Percentiles rank a stretch among this genome's conserved stretches.
Evolutionary conservation across 208 protist species (phyloP).

Genomic region (Leishmania lainsoni): DNA sequence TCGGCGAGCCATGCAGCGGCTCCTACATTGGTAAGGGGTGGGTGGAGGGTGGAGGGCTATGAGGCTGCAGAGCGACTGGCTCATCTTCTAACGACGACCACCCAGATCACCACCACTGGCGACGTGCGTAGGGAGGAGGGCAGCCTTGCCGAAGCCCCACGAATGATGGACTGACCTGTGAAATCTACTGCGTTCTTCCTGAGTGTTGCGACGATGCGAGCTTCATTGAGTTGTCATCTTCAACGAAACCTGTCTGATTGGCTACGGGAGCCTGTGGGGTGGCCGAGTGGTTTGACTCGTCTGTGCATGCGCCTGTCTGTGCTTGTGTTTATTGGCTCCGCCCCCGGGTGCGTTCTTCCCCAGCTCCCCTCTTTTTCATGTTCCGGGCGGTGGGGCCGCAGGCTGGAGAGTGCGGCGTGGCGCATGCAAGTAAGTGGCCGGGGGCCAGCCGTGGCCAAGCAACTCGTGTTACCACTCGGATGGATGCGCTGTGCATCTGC

Average conservation of each 20-base stretch:
- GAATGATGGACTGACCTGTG: constrained; percentile 17
- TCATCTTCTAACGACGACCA: background rate
- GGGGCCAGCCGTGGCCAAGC: constrained; percentile 18
- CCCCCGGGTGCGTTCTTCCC: background rate
- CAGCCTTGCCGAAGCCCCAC: background rate
- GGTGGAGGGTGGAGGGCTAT: background rate
- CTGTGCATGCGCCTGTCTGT: background rate
- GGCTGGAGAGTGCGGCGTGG: background rate
- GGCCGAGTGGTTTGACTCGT: background rate
- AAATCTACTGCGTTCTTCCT: constrained; percentile 19
- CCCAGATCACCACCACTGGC: background rate
- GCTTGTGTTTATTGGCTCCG: background rate
- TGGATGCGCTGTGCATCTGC: constrained; percentile 15
- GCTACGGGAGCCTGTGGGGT: background rate
- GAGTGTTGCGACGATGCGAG: constrained; percentile 9
- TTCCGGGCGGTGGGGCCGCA: background rate
- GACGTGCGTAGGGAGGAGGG: too few species aligned
- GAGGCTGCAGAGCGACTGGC: background rate
- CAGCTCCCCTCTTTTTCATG: background rate
- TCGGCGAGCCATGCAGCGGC: background rate
- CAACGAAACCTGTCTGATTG: constrained; percentile 18
- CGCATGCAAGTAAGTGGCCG: background rate
- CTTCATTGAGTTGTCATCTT: constrained; percentile 17
- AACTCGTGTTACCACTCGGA: constrained; percentile 81
- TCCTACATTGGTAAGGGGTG: background rate